phyloP scores from a whole-genome alignment of 371 early-diverging fungal genomes.

The Apophysomyces sp. region DNA sequence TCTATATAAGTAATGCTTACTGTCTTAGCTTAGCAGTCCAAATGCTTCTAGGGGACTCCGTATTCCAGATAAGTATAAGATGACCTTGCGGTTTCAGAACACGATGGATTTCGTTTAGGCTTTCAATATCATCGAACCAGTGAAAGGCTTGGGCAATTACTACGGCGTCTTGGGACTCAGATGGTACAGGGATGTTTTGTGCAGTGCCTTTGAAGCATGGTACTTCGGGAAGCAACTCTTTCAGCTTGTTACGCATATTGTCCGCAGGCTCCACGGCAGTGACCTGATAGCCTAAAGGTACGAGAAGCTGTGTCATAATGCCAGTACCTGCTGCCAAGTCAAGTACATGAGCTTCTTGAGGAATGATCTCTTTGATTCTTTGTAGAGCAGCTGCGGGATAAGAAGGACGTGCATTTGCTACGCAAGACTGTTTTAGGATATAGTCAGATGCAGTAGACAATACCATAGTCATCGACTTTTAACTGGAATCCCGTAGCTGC shows the following conservation, averaged over 20 bases:
- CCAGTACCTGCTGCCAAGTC: constrained; percentile 53
- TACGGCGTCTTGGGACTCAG: constrained; percentile 41
- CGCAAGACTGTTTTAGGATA: background rate
- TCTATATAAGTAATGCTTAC: constrained; percentile 9
- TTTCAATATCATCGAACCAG: constrained; percentile 52
- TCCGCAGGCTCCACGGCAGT: constrained; percentile 52
- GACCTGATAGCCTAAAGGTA: constrained; percentile 17
- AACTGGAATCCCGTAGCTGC: constrained; percentile 32
- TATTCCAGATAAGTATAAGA: constrained; percentile 48
- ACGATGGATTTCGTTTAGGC: constrained; percentile 43
- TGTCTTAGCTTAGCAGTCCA: constrained; percentile 39
- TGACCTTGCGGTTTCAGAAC: constrained; percentile 46
- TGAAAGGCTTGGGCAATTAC: constrained; percentile 59
- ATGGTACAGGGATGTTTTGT: constrained; percentile 39
- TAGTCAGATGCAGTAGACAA: background rate
- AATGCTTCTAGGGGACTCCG: constrained; percentile 37
- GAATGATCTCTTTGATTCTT: constrained; percentile 9
- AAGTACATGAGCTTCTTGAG: constrained; percentile 13
- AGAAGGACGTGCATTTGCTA: constrained; percentile 35
- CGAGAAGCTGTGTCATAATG: constrained; percentile 38
- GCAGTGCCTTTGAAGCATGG: constrained; percentile 39
- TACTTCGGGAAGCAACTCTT: constrained; percentile 18
- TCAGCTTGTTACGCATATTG: constrained; percentile 41
- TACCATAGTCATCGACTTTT: constrained; percentile 36
- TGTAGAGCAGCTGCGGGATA: constrained; percentile 33